Conservation (phyloP, 768 basidiomycete species). For the Russula vinacea region DNA sequence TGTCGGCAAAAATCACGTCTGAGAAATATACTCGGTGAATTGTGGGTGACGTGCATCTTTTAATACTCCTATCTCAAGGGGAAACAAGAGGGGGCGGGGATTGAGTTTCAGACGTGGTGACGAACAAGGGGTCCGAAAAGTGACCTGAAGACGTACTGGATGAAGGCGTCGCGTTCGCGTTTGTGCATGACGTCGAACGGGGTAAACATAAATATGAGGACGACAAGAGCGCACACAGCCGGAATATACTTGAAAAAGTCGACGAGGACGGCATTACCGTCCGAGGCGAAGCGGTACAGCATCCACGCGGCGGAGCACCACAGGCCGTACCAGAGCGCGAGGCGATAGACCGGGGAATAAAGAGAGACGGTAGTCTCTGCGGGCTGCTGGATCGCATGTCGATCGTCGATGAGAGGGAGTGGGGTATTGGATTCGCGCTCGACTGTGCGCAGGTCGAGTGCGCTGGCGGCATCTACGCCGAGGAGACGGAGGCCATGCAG, state of each 20-base stretch:
- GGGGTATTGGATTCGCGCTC: conserved; percentile 21
- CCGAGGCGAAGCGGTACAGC: conserved; percentile 58
- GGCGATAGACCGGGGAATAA: conserved; percentile 62
- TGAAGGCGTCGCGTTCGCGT: conserved; percentile 70
- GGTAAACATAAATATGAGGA: conserved; percentile 55
- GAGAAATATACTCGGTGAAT: conserved; percentile 73
- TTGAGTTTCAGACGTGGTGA: not conserved
- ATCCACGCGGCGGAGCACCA: conserved; percentile 70
- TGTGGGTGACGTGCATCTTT: conserved; percentile 65
- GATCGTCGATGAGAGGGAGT: conserved; percentile 34
- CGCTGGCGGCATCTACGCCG: conserved; percentile 68
- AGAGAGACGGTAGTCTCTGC: conserved; percentile 40
- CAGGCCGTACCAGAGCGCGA: conserved; percentile 56
- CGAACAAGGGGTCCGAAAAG: not conserved
- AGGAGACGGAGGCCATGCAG: conserved; percentile 75
- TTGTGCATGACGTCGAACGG: conserved; percentile 68
- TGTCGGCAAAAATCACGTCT: conserved; percentile 92
- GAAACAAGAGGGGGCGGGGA: conserved; percentile 4
- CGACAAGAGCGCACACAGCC: conserved; percentile 57
- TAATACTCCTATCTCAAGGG: conserved; percentile 51
- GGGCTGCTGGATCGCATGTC: conserved; percentile 37
- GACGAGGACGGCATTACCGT: conserved; percentile 54
- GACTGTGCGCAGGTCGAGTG: conserved; percentile 55
- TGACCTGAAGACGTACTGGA: conserved; percentile 55
- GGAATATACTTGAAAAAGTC: conserved; percentile 79